phyloP scores from a whole-genome alignment of 495 filamentous ascomycete species.

The Aspergillus homomorphus region DNA sequence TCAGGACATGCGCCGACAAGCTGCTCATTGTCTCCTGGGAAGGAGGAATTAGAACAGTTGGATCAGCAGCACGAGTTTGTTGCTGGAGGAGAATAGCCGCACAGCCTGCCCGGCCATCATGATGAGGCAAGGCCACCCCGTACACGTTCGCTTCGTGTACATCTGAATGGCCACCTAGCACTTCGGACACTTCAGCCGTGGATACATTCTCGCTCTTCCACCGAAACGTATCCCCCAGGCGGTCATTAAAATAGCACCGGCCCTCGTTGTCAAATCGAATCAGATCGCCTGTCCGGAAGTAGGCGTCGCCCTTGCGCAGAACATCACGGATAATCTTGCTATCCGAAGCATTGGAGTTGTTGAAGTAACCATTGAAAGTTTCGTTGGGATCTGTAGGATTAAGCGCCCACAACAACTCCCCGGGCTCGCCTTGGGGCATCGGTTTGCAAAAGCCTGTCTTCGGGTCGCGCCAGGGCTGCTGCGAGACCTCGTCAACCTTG shows the following conservation, averaged over 20 bases:
- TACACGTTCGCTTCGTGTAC: constrained; percentile 86
- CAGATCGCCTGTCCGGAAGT: constrained; percentile 84
- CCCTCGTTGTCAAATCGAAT: constrained; percentile 69
- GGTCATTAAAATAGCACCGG: constrained; percentile 80
- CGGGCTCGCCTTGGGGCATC: constrained; percentile 60
- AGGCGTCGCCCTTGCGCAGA: constrained; percentile 76
- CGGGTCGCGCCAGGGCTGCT: constrained; percentile 66
- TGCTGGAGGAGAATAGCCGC: constrained; percentile 62
- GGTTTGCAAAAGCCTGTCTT: constrained; percentile 68
- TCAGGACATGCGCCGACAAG: constrained; percentile 57
- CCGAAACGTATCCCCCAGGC: constrained; percentile 90
- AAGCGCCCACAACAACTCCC: constrained; percentile 76
- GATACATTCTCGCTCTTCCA: constrained; percentile 98
- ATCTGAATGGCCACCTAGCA: constrained; percentile 61
- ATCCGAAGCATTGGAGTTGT: constrained; percentile 68
- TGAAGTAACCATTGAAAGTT: constrained; percentile 85
- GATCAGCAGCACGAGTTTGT: constrained; percentile 31
- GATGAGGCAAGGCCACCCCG: constrained; percentile 74
- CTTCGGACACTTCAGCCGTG: constrained; percentile 69
- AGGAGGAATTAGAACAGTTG: constrained; percentile 29
- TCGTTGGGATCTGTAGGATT: constrained; percentile 60
- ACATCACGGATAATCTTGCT: constrained; percentile 79
- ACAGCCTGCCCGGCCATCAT: constrained; percentile 86
- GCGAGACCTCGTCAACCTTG: constrained; percentile 67
- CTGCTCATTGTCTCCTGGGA: constrained; percentile 47